Evolutionary conservation across 116 monocot species (phyloP).

Genomic region (Posidonia oceanica): DNA sequence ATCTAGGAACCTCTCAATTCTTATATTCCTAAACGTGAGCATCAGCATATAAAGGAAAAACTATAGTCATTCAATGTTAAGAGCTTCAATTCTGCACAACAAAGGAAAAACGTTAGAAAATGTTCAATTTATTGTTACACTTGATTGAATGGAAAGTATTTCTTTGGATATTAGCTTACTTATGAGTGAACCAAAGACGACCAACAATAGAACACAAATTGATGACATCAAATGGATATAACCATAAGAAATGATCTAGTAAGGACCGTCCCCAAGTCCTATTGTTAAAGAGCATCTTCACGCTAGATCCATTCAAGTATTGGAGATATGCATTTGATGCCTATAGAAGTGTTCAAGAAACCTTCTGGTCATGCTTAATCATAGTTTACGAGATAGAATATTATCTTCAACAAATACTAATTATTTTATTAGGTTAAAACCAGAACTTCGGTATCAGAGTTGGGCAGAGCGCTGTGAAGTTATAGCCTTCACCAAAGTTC

Average conservation of each 20-base stretch:
- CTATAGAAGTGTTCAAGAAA: not conserved
- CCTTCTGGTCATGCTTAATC: conserved; percentile 15
- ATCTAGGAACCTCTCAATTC: too few species aligned
- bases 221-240: conserved; percentile 63
- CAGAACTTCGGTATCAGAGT: not conserved
- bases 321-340: conserved; percentile 45
- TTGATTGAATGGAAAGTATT: not conserved
- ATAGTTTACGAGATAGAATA: not conserved
- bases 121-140: not conserved
- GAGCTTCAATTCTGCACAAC: conserved; percentile 60
- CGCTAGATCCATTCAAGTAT: conserved; percentile 26
- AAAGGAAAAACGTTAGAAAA: not conserved
- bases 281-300: conserved; percentile 37
- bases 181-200: conserved; percentile 69
- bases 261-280: conserved; percentile 79
- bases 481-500: too few species aligned
- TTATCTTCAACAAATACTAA: not conserved
- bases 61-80: conserved; percentile 78
- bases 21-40: too few species aligned
- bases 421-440: not conserved
- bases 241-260: conserved; percentile 73
- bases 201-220: conserved; percentile 53
- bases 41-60: too few species aligned
- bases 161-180: conserved; percentile 24
- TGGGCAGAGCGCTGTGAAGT: not conserved